A percentile compares a stretch with the other conserved stretches of the same genome.
These are phyloP conservation scores for Ascomycota sp. DNA, from an alignment of 2,329 filamentous ascomycete genomes.

Conservation along the genomic window DNA sequence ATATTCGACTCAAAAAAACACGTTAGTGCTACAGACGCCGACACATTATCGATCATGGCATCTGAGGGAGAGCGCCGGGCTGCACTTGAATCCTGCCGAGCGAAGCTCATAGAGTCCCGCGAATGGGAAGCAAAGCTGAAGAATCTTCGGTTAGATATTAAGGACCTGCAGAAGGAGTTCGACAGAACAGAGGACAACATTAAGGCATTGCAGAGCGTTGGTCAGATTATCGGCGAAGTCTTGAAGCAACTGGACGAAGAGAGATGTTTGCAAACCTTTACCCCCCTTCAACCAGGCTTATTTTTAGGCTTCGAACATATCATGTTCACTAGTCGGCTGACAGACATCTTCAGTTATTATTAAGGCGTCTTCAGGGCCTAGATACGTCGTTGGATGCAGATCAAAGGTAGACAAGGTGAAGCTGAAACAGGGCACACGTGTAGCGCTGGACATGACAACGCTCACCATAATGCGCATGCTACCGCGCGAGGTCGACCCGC, in stretches of 20 bases:
- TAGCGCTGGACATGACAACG: constrained; percentile 97
- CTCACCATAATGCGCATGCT: constrained; percentile 99
- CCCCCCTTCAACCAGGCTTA: background rate
- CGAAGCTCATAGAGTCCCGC: constrained; percentile 75
- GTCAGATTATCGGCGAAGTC: constrained; percentile 97
- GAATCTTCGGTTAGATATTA: constrained; percentile 82
- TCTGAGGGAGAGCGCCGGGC: constrained; percentile 41
- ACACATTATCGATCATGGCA: constrained; percentile 17
- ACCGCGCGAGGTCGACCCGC: constrained; percentile 88
- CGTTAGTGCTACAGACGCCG: too few species aligned
- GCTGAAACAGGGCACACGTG: constrained; percentile 93
- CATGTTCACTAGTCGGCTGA: background rate
- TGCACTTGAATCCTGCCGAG: constrained; percentile 59
- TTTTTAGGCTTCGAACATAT: too few species aligned
- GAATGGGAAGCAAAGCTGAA: constrained; percentile 99
- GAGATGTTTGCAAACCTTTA: constrained; percentile 49
- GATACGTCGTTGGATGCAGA: constrained; percentile 95
- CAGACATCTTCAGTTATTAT: constrained; percentile 57
- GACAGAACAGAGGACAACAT: constrained; percentile 98
- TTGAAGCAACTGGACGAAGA: constrained; percentile 97
- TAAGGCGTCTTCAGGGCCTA: constrained; percentile 88
- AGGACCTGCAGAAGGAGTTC: constrained; percentile 83
- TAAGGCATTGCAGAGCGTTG: constrained; percentile 95
- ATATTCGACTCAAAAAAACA: too few species aligned
- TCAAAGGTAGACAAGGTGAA: constrained; percentile 96